Percentiles rank a stretch among this genome's conserved stretches.
Evolutionary conservation across 2,329 filamentous ascomycete species (phyloP).

Genomic region (Bipolaris gigantea): DNA sequence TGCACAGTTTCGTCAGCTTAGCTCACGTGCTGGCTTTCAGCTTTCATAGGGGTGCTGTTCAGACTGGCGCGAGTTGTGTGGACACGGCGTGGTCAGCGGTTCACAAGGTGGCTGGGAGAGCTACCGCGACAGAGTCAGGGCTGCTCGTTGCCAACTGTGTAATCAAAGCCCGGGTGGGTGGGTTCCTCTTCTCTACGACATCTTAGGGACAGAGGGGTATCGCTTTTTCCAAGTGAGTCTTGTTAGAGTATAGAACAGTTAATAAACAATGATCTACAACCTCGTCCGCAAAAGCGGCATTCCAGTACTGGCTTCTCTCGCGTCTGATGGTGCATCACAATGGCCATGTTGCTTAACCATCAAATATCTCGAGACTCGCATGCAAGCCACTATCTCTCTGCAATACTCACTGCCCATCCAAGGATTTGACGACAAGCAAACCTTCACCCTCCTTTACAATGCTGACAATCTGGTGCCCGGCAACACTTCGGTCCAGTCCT

Average conservation of each 20-base stretch:
- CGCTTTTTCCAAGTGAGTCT: constrained; percentile 12
- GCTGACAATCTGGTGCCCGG: constrained; percentile 20
- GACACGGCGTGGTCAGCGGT: constrained; percentile 10
- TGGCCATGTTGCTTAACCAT: constrained; percentile 13
- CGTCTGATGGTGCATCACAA: constrained; percentile 10
- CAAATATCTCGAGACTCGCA: constrained; percentile 9
- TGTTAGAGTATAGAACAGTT: constrained; percentile 13
- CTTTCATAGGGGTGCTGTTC: constrained; percentile 17
- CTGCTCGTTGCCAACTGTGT: constrained; percentile 14
- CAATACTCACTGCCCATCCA: constrained; percentile 11
- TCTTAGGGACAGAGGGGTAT: constrained; percentile 7
- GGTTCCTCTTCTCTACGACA: constrained; percentile 8
- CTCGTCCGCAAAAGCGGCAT: constrained; percentile 15
- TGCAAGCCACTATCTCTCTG: constrained; percentile 18
- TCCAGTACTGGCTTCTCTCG: constrained; percentile 13
- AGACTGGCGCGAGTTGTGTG: constrained; percentile 10
- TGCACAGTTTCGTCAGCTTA: constrained; percentile 8
- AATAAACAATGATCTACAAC: constrained; percentile 3
- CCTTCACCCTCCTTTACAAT: constrained; percentile 22
- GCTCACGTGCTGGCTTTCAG: constrained; percentile 12
- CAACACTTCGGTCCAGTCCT: constrained; percentile 5
- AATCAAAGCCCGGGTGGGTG: constrained; percentile 21
- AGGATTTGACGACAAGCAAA: constrained; percentile 11
- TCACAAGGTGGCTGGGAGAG: constrained; percentile 4
- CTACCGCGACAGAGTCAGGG: constrained; percentile 13